Base-by-base conservation (phyloP, 129 eudicot genomes). In the Lactuca sativa region DNA sequence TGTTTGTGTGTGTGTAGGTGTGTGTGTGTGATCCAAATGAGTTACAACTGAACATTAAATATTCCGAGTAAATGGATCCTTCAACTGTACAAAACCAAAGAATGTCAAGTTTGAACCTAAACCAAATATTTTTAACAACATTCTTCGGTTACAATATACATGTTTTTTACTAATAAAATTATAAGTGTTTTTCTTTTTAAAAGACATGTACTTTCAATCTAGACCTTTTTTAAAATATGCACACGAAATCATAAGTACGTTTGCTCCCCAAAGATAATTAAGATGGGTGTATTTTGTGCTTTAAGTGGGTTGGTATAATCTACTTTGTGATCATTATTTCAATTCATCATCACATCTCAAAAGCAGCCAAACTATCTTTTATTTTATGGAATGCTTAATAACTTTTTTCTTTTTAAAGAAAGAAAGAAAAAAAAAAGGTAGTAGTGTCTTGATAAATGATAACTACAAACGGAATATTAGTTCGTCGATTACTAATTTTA, bases 271-370 rank as follows among this genome's bases (percentile, higher is more conserved):
- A 57, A 64, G 18, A 62, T 62, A 43, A 34, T 61, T 13, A 48
- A 72, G 38, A 62, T 17, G 44, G 53, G 64, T 34, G 65, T 48
- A 65, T 72, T 65, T 74, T 51, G 73, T 57, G 67, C 34, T 70
- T 37, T 55, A 38, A 41, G 67, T 66, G 79, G 79, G 79, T 74
- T 74, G 67, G 73, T 74, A 74, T 74, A 32, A 74, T 48, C 79
- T 66, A 44, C 60, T 58, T 66, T 74, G 41, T 58, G 54, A 74
- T 60, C 67, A 66, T 57, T 74, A 57, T 74, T 66, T 66, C 67
- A 74, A 33, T 48, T 74, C 79, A 74, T 74, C 73, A 66, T 74
- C 62, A 62, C 62, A 64, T 72, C 62, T 34, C 33, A 53, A 73
- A 73, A 73, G 77, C 36, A 62, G 38, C 44, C 53, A 48, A 66